phyloP scores from a whole-genome alignment of 1,284 basidiomycete genomes.

The Lignosus rhinocerotis region DNA sequence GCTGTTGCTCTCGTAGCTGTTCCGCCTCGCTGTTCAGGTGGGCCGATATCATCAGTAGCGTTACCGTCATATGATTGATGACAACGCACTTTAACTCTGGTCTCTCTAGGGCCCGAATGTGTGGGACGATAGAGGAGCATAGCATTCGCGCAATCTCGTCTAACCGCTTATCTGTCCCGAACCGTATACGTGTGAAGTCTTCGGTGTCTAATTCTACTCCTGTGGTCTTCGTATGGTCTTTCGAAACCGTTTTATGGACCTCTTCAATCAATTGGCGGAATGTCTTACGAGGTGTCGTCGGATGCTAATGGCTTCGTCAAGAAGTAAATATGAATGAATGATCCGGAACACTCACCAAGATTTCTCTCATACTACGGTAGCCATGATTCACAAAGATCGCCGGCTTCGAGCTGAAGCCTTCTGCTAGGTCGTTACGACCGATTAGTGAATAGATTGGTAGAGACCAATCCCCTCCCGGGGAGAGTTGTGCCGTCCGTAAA shows the following conservation, averaged over 20 bases:
- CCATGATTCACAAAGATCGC: conserved; percentile 49
- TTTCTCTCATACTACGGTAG: conserved; percentile 57
- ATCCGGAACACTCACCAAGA: conserved; percentile 47
- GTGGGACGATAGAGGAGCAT: conserved; percentile 71
- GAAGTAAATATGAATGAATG: conserved; percentile 1
- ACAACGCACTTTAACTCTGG: conserved; percentile 67
- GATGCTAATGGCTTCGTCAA: conserved; percentile 37
- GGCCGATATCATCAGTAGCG: neutral
- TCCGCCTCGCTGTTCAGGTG: conserved; percentile 67
- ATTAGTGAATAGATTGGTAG: conserved; percentile 73
- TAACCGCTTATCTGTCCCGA: conserved; percentile 82
- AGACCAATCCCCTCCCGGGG: conserved; percentile 75
- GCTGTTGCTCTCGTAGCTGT: conserved; percentile 78
- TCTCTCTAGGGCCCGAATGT: conserved; percentile 67
- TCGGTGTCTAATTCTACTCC: conserved; percentile 72
- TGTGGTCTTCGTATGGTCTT: conserved; percentile 56
- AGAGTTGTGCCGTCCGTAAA: conserved; percentile 76
- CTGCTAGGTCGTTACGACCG: conserved; percentile 79
- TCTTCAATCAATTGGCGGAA: conserved; percentile 53
- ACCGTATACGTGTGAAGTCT: conserved; percentile 80
- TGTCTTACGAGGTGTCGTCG: conserved; percentile 46
- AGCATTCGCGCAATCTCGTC: conserved; percentile 89
- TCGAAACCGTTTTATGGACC: conserved; percentile 46
- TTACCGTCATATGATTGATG: neutral
- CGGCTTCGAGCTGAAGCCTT: conserved; percentile 47